Evolutionary conservation across 106 monocot genomes (phyloP).

Genomic region (Allium sativum): DNA sequence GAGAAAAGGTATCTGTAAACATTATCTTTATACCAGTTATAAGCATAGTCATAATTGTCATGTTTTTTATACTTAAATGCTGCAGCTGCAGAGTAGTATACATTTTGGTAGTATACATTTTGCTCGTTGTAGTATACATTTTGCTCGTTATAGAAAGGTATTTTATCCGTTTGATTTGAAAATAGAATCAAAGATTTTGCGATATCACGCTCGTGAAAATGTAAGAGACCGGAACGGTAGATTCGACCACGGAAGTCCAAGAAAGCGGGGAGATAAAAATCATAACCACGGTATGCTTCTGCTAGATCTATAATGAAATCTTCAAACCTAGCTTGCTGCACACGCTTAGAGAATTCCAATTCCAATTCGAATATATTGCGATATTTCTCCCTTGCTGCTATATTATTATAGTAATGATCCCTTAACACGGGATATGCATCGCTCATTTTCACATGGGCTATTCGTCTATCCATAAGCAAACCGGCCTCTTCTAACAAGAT

Average conservation of each 20-base stretch:
- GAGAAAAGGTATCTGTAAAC: neutral
- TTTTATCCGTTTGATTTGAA: no score
- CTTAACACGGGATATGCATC: neutral
- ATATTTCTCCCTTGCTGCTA: neutral
- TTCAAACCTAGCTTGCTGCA: constrained; percentile 4
- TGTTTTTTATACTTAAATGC: neutral
- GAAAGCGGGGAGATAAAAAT: neutral
- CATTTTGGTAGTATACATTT: no score
- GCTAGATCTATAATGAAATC: neutral
- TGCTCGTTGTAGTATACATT: no score
- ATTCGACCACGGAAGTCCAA: neutral
- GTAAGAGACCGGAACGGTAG: neutral
- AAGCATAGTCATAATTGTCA: neutral
- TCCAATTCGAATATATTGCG: neutral
- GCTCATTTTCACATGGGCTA: neutral
- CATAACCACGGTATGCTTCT: neutral
- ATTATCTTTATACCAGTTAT: neutral
- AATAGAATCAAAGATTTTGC: neutral
- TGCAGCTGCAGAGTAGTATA: neutral
- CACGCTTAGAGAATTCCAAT: neutral
- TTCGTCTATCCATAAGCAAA: neutral
- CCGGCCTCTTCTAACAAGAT: neutral
- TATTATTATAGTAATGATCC: neutral
- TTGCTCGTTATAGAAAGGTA: no score
- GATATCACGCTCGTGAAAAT: constrained; percentile 2